A percentile compares a stretch with the other conserved stretches of the same genome.
Conservation (phyloP, 345 rosid species). For the Gossypioides kirkii region DNA sequence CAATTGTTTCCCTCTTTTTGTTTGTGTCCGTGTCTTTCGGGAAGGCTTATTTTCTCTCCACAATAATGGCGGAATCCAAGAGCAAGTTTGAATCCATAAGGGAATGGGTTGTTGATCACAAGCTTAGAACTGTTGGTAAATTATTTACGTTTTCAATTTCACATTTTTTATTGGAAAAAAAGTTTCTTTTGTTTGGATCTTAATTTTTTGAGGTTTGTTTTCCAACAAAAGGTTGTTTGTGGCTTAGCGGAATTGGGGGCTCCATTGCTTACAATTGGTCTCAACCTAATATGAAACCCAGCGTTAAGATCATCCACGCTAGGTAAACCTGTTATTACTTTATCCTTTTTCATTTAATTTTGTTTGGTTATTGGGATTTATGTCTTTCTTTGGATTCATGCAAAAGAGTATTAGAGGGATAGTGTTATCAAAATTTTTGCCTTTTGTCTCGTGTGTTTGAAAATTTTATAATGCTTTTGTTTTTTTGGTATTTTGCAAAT, state of each 20-base stretch:
- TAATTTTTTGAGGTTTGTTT: background rate
- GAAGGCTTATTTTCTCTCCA: background rate
- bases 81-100: constrained; percentile 51
- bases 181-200: constrained; percentile 5
- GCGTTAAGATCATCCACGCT: constrained; percentile 93
- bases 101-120: constrained; percentile 81
- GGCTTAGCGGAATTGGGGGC: constrained; percentile 86
- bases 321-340: constrained; percentile 34
- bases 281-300: constrained; percentile 86
- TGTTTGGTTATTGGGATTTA: background rate
- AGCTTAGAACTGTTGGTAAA: constrained; percentile 93
- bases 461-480: background rate
- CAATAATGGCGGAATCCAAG: constrained; percentile 67
- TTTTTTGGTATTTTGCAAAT: too few relatives aligned
- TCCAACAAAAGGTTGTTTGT: constrained; percentile 51
- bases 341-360: background rate
- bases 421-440: background rate
- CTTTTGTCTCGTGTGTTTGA: background rate
- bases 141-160: background rate
- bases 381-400: background rate
- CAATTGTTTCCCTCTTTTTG: background rate
- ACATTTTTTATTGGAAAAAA: background rate
- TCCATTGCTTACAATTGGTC: constrained; percentile 96
- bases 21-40: background rate
- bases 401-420: background rate